Evolutionary conservation across 2,329 filamentous ascomycete genomes (phyloP).

Genomic region (Parastagonospora avenae): DNA sequence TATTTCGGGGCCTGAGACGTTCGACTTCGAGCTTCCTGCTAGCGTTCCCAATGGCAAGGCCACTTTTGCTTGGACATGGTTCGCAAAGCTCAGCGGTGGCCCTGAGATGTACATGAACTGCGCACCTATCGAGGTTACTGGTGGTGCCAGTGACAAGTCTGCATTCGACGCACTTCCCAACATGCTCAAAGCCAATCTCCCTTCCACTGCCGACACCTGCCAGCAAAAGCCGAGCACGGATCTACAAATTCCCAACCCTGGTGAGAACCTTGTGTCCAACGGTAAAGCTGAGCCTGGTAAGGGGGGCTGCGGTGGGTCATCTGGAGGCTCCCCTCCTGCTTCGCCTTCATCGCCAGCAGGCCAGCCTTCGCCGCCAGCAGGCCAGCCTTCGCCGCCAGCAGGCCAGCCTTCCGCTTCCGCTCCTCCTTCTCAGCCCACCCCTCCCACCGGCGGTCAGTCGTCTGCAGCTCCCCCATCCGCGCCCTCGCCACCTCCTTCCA

Average conservation of each 20-base stretch:
- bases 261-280: conserved; percentile 52
- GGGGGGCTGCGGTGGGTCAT: conserved; percentile 25
- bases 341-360: conserved; percentile 16
- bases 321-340: conserved; percentile 24
- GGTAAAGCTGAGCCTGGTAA: conserved; percentile 24
- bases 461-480: conserved; percentile 6
- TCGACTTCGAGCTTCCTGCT: conserved; percentile 72
- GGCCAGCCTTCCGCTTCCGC: conserved; percentile 7
- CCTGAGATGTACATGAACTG: conserved; percentile 94
- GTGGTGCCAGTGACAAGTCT: conserved; percentile 55
- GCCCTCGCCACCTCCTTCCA: conserved; percentile 18
- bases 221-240: conserved; percentile 63
- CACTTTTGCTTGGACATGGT: conserved; percentile 90
- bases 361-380: conserved; percentile 5
- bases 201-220: no score
- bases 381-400: conserved; percentile 5
- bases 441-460: not conserved
- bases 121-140: conserved; percentile 71
- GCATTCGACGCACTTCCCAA: conserved; percentile 69
- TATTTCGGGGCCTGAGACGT: conserved; percentile 58
- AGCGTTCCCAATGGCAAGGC: conserved; percentile 77
- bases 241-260: not conserved
- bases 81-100: conserved; percentile 78
- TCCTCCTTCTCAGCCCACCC: not conserved
- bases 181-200: conserved; percentile 76